Percentiles rank a stretch among this genome's conserved stretches.
phyloP scores from a whole-genome alignment of 1,139 yeast species.

The Debaryomyces sp. region DNA sequence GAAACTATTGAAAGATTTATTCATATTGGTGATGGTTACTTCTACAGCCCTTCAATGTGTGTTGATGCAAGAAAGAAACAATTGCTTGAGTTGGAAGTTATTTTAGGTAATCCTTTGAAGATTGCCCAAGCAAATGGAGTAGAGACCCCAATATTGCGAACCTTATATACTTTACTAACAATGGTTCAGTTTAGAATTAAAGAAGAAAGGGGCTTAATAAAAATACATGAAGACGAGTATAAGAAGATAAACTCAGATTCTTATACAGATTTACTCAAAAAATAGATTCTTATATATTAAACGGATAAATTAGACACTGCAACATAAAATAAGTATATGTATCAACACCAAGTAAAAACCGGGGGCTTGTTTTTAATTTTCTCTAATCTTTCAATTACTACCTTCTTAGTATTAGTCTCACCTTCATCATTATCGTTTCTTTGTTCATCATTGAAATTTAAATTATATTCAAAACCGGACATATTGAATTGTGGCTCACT shows the following conservation, averaged over 20 bases:
- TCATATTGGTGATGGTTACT: conserved; percentile 62
- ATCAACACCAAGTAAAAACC: conserved; percentile 69
- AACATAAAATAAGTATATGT: neutral
- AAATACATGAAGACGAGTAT: conserved; percentile 30
- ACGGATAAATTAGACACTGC: neutral
- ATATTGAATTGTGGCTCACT: conserved; percentile 11
- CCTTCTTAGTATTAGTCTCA: conserved; percentile 37
- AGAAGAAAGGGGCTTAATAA: conserved; percentile 52
- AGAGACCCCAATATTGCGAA: conserved; percentile 57
- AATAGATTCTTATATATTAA: neutral
- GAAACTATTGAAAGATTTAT: conserved; percentile 50
- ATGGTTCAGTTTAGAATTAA: conserved; percentile 62
- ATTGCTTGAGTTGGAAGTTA: conserved; percentile 69
- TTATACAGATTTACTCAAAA: conserved; percentile 18
- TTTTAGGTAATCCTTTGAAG: conserved; percentile 70
- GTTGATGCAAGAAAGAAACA: conserved; percentile 71
- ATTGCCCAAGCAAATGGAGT: conserved; percentile 59
- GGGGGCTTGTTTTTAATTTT: conserved; percentile 61
- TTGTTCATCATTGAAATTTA: conserved; percentile 11
- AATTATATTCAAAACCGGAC: conserved; percentile 27
- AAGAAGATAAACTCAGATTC: conserved; percentile 31
- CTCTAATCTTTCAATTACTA: conserved; percentile 64
- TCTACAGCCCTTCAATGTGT: conserved; percentile 74
- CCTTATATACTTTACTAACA: conserved; percentile 59
- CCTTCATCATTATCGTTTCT: conserved; percentile 17